Evolutionary conservation across 192 early-diverging fungal genomes (phyloP).

Genomic region (Kickxella alabastrina): DNA sequence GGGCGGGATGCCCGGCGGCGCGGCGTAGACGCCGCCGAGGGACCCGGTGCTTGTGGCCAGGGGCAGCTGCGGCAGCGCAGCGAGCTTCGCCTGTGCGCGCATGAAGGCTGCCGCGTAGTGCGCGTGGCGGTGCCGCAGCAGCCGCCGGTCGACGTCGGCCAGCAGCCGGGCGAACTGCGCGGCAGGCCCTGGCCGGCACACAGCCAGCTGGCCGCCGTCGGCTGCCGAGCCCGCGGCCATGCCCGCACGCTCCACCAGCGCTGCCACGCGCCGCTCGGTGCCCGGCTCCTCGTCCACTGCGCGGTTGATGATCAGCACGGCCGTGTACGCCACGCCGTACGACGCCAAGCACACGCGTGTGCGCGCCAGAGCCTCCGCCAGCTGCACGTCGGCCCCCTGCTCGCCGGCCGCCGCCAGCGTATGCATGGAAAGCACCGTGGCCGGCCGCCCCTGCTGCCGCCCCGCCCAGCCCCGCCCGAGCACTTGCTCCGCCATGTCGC

Average conservation of each 20-base stretch:
- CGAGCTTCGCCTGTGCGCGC: constrained; percentile 31
- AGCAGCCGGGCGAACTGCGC: constrained; percentile 33
- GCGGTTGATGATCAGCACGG: constrained; percentile 26
- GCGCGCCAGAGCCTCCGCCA: constrained; percentile 38
- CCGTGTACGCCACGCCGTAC: constrained; percentile 24
- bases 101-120: constrained; percentile 35
- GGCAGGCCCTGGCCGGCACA: constrained; percentile 30
- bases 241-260: constrained; percentile 14
- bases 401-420: constrained; percentile 1
- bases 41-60: constrained; percentile 2
- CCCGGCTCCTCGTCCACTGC: constrained; percentile 6
- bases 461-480: constrained; percentile 8
- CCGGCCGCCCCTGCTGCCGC: constrained; percentile 13
- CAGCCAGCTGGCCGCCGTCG: constrained; percentile 20
- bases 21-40: constrained; percentile 2
- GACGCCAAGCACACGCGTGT: constrained; percentile 41
- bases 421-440: constrained; percentile 34
- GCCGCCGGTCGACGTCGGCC: constrained; percentile 14
- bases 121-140: constrained; percentile 12
- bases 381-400: constrained; percentile 6
- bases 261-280: constrained; percentile 8
- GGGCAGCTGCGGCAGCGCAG: constrained; percentile 22
- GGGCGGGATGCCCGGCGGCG: not conserved
- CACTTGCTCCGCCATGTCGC: constrained; percentile 15
- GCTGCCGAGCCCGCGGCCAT: too few relatives aligned